Percentiles rank a stretch among this genome's conserved stretches.
These are phyloP conservation scores for Aspergillus tubingensis DNA, from an alignment of 2,329 filamentous ascomycete genomes.

Conservation along the genomic window DNA sequence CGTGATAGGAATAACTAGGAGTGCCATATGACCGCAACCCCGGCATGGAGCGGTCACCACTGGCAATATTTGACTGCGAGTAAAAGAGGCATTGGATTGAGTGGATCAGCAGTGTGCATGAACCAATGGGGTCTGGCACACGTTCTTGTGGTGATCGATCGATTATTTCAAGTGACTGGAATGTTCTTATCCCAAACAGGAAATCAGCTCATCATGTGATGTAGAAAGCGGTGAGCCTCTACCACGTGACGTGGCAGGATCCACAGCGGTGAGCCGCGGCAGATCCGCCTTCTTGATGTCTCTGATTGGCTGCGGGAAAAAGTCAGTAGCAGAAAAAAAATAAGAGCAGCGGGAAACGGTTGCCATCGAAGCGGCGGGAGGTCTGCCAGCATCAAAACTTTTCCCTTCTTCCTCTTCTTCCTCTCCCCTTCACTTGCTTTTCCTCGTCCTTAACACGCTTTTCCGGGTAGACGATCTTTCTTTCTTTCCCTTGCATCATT, in stretches of 20 bases:
- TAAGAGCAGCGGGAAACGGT: neutral
- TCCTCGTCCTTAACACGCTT: slow-evolving; percentile 18
- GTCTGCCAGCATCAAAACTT: slow-evolving; percentile 16
- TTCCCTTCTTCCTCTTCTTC: slow-evolving; percentile 13
- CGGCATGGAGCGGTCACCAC: too few relatives aligned
- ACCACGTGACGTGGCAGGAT: slow-evolving; percentile 16
- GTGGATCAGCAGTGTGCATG: too few relatives aligned
- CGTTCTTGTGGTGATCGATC: too few relatives aligned
- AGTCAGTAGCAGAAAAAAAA: slow-evolving; percentile 20
- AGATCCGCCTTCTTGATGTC: neutral
- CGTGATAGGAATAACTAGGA: too few relatives aligned
- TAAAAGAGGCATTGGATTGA: too few relatives aligned
- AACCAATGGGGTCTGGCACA: too few relatives aligned
- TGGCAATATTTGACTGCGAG: too few relatives aligned
- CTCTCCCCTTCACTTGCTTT: slow-evolving; percentile 26
- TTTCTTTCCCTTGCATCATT: slow-evolving; percentile 15
- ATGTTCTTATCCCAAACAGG: too few relatives aligned
- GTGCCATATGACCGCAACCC: too few relatives aligned
- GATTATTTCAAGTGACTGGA: too few relatives aligned
- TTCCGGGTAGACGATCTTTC: slow-evolving; percentile 22
- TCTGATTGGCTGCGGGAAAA: slow-evolving; percentile 11
- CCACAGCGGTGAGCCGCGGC: slow-evolving; percentile 2
- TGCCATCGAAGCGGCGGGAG: neutral
- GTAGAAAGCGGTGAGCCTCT: too few relatives aligned
- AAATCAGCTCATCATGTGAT: too few relatives aligned